Conservation (phyloP, 495 filamentous ascomycete genomes). For the Cercophora scortea region DNA sequence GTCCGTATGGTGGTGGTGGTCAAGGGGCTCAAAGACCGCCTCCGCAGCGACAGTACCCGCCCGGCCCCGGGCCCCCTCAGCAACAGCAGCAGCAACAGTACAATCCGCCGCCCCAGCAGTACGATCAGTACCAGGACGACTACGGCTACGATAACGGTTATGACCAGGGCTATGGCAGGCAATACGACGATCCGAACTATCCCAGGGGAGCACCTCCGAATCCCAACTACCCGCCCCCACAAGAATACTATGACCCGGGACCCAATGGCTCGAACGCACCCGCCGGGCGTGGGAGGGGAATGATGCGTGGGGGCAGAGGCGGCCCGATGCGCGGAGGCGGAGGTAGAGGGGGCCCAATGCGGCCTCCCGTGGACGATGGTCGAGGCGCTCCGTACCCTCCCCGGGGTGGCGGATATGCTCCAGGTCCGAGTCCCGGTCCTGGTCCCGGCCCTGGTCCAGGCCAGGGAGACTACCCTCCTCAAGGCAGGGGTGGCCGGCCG, state of each 20-base stretch:
- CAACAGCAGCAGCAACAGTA: conserved; percentile 40
- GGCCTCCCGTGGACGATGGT: conserved; percentile 23
- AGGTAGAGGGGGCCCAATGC: conserved; percentile 37
- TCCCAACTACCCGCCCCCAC: conserved; percentile 39
- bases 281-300: conserved; percentile 4
- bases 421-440: conserved; percentile 23
- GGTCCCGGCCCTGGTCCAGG: conserved; percentile 20
- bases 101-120: conserved; percentile 38
- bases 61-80: conserved; percentile 24
- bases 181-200: conserved; percentile 45
- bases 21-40: conserved; percentile 42
- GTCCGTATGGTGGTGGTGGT: conserved; percentile 38
- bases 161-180: conserved; percentile 32
- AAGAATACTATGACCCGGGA: conserved; percentile 43
- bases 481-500: conserved; percentile 29
- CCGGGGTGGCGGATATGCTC: conserved; percentile 22
- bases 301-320: conserved; percentile 26
- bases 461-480: conserved; percentile 32
- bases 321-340: conserved; percentile 31
- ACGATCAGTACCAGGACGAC: conserved; percentile 38
- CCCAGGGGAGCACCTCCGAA: conserved; percentile 37
- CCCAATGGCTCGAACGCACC: conserved; percentile 23
- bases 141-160: conserved; percentile 43
- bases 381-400: conserved; percentile 27
- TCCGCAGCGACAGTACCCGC: conserved; percentile 37